phyloP scores from a whole-genome alignment of 2,329 filamentous ascomycete species.

The Neonectria ditissima region DNA sequence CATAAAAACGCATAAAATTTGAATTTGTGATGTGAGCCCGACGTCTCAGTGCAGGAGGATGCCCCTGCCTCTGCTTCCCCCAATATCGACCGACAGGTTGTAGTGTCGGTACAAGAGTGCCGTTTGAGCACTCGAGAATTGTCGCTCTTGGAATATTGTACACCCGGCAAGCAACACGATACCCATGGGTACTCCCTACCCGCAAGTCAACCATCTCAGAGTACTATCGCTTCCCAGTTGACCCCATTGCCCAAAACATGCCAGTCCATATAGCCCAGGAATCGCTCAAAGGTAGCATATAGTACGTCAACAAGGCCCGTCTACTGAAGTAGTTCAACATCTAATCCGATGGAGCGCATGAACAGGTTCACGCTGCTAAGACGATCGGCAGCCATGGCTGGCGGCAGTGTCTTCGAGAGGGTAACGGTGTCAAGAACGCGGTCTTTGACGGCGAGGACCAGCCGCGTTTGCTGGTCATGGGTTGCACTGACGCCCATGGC shows the following conservation, averaged over 20 bases:
- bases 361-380: slow-evolving; percentile 96
- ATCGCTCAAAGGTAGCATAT: slow-evolving; percentile 39
- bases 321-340: slow-evolving; percentile 79
- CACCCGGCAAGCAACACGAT: slow-evolving; percentile 34
- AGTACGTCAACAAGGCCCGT: slow-evolving; percentile 29
- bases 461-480: slow-evolving; percentile 92
- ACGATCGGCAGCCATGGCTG: slow-evolving; percentile 85
- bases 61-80: neutral
- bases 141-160: slow-evolving; percentile 36
- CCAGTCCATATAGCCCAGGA: slow-evolving; percentile 45
- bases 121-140: slow-evolving; percentile 34
- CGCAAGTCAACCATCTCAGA: slow-evolving; percentile 33
- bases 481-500: slow-evolving; percentile 94
- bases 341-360: slow-evolving; percentile 98
- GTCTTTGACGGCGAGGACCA: slow-evolving; percentile 97
- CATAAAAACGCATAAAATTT: slow-evolving; percentile 11
- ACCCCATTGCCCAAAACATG: slow-evolving; percentile 39
- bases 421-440: slow-evolving; percentile 95
- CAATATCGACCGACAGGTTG: slow-evolving; percentile 30
- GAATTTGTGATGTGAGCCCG: slow-evolving; percentile 8
- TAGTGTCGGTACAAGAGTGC: slow-evolving; percentile 36
- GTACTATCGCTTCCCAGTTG: slow-evolving; percentile 36
- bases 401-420: slow-evolving; percentile 88
- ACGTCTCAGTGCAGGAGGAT: neutral
- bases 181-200: slow-evolving; percentile 35